These are phyloP conservation scores for Xylariaceae sp. DNA, from an alignment of 2,329 filamentous ascomycete species.

Conservation along the genomic window DNA sequence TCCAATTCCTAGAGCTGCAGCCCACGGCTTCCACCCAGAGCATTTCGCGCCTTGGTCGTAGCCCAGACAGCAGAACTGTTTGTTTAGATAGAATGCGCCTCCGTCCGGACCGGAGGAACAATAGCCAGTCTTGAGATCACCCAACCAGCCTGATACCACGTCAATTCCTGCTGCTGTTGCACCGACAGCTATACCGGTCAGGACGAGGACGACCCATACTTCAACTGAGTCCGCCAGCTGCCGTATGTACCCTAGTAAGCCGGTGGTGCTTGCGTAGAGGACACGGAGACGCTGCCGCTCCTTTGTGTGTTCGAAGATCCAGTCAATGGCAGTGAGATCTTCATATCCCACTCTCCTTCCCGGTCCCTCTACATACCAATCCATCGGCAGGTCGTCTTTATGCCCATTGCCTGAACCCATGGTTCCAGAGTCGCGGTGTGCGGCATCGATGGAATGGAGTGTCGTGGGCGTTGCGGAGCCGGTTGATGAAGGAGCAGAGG, in stretches of 20 bases:
- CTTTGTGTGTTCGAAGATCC: conserved; percentile 98
- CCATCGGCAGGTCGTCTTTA: conserved; percentile 50
- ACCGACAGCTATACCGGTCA: conserved; percentile 80
- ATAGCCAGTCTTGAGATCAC: conserved; percentile 84
- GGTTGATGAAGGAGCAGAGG: conserved; percentile 13
- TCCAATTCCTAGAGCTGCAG: conserved; percentile 61
- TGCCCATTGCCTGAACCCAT: conserved; percentile 17
- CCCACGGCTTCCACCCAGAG: conserved; percentile 83
- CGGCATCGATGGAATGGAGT: conserved; percentile 21
- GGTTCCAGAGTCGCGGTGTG: conserved; percentile 16
- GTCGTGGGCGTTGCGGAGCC: conserved; percentile 26
- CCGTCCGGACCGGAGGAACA: conserved; percentile 71
- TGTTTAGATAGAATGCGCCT: conserved; percentile 86
- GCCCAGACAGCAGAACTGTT: conserved; percentile 87
- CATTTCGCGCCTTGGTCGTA: conserved; percentile 80
- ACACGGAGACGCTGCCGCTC: conserved; percentile 83
- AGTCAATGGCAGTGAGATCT: conserved; percentile 94
- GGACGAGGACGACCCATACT: conserved; percentile 83
- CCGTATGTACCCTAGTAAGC: conserved; percentile 66
- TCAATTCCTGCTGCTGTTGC: conserved; percentile 83
- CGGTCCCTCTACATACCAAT: conserved; percentile 89
- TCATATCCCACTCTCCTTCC: conserved; percentile 91
- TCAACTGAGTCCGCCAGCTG: conserved; percentile 79
- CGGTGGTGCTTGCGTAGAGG: conserved; percentile 62
- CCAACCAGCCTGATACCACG: conserved; percentile 87